Evolutionary conservation across 176 grass and related monocot species (phyloP).

Genomic region (Typha latifolia): DNA sequence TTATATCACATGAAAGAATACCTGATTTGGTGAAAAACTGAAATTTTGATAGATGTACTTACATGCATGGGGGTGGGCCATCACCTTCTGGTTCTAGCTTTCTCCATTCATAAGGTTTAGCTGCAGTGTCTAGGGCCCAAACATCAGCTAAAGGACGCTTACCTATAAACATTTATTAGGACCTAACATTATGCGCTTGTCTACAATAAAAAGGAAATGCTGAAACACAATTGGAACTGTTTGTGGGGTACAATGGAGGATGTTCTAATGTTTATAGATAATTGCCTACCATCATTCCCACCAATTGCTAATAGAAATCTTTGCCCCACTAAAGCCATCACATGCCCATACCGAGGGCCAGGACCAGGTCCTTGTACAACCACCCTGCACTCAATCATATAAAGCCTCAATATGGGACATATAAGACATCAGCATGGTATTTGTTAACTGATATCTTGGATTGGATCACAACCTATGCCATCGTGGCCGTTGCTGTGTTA

Average conservation of each 20-base stretch:
- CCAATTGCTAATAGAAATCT: slow-evolving; percentile 97
- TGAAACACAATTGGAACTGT: background rate
- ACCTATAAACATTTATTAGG: slow-evolving; percentile 31
- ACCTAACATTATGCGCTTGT: background rate
- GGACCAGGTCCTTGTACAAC: slow-evolving; percentile 99
- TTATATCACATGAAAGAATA: background rate
- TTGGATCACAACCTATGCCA: slow-evolving; percentile 86
- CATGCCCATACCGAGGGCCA: slow-evolving; percentile 95
- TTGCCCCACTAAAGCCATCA: slow-evolving; percentile 99
- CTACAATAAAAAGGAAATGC: background rate
- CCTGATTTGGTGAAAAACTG: background rate
- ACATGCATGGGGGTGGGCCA: slow-evolving; percentile 99
- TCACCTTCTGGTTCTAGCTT: slow-evolving; percentile 99
- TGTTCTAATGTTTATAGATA: slow-evolving; percentile 1
- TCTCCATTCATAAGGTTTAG: slow-evolving; percentile 99
- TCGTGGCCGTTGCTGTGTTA: slow-evolving; percentile 92
- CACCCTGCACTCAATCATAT: slow-evolving; percentile 47
- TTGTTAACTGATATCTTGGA: background rate
- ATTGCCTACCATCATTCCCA: slow-evolving; percentile 90
- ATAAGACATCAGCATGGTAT: slow-evolving; percentile 12
- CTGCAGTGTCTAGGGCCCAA: slow-evolving; percentile 98
- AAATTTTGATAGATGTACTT: slow-evolving; percentile 28
- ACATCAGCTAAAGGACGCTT: slow-evolving; percentile 94
- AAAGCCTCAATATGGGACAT: slow-evolving; percentile 30
- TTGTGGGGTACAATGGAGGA: background rate